Conservation (phyloP, 192 early-diverging fungal genomes). For the Blastocladiella britannica region DNA sequence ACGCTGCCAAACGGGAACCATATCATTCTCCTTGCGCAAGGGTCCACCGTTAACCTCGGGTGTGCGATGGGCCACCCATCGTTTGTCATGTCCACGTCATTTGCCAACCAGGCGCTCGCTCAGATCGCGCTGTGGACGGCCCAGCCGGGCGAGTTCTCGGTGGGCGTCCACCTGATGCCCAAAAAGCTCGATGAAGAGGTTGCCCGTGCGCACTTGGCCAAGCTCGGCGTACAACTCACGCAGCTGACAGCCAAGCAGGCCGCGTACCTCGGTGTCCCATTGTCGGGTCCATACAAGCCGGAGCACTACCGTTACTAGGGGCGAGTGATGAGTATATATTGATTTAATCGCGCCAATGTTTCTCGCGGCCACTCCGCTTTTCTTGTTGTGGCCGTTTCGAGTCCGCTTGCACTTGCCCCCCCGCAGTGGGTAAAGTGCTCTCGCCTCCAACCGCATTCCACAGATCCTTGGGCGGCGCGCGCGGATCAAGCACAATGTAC, state of each 20-base stretch:
- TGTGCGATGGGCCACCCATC: slow-evolving; percentile 97
- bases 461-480: no score
- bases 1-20: slow-evolving; percentile 70
- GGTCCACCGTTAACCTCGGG: slow-evolving; percentile 95
- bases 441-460: no score
- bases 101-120: slow-evolving; percentile 95
- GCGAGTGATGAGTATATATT: no score
- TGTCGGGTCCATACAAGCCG: slow-evolving; percentile 87
- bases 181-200: slow-evolving; percentile 99
- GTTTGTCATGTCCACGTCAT: slow-evolving; percentile 99
- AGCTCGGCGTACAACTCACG: slow-evolving; percentile 89
- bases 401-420: no score
- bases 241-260: slow-evolving; percentile 44
- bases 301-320: slow-evolving; percentile 86
- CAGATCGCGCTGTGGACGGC: slow-evolving; percentile 98
- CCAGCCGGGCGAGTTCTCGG: slow-evolving; percentile 44
- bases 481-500: slow-evolving; percentile 48
- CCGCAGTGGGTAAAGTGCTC: no score
- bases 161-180: slow-evolving; percentile 95
- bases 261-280: slow-evolving; percentile 61
- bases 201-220: slow-evolving; percentile 76
- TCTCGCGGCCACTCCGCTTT: no score
- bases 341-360: no score
- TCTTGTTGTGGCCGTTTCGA: no score
- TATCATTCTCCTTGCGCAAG: slow-evolving; percentile 94